A percentile compares a stretch with the other conserved stretches of the same genome.
Conservation (phyloP, 2,329 filamentous ascomycete genomes). For the Cadophora sp. region DNA sequence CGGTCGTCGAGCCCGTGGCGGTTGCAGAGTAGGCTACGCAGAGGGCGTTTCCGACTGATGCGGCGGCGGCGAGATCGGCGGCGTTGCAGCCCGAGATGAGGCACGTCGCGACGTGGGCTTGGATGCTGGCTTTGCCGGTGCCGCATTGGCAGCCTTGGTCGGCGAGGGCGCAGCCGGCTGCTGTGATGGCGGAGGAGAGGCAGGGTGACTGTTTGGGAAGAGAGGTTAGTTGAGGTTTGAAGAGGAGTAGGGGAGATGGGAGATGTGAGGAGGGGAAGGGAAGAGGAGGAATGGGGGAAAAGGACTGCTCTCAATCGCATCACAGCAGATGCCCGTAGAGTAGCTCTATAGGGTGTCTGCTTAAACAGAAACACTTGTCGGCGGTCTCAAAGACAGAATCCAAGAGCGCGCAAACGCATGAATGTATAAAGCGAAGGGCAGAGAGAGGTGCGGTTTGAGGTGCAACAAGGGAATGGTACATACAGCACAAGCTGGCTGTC, state of each 20-base stretch:
- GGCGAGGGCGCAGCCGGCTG: slow-evolving; percentile 47
- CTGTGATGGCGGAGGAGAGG: slow-evolving; percentile 45
- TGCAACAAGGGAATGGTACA: slow-evolving; percentile 32
- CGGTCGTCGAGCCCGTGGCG: not conserved
- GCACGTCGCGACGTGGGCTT: slow-evolving; percentile 39
- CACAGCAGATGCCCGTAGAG: not conserved
- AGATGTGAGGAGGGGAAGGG: no score
- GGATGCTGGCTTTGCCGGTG: slow-evolving; percentile 29
- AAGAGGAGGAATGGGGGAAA: not conserved
- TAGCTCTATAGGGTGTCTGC: no score
- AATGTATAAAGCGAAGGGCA: not conserved
- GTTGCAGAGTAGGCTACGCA: slow-evolving; percentile 44
- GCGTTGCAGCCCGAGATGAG: slow-evolving; percentile 45
- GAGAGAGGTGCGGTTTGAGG: no score
- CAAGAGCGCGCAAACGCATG: no score
- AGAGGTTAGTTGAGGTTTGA: slow-evolving; percentile 3
- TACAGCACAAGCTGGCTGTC: slow-evolving; percentile 51
- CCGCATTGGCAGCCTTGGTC: slow-evolving; percentile 51
- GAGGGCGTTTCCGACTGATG: slow-evolving; percentile 42
- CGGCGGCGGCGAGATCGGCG: slow-evolving; percentile 44
- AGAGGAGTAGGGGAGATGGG: not conserved
- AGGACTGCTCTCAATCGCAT: no score
- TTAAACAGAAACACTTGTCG: no score
- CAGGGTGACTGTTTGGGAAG: slow-evolving; percentile 42
- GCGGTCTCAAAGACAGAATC: no score